These are phyloP conservation scores for Penicillium psychrosexuale DNA, from an alignment of 2,329 filamentous ascomycete species.

Conservation along the genomic window DNA sequence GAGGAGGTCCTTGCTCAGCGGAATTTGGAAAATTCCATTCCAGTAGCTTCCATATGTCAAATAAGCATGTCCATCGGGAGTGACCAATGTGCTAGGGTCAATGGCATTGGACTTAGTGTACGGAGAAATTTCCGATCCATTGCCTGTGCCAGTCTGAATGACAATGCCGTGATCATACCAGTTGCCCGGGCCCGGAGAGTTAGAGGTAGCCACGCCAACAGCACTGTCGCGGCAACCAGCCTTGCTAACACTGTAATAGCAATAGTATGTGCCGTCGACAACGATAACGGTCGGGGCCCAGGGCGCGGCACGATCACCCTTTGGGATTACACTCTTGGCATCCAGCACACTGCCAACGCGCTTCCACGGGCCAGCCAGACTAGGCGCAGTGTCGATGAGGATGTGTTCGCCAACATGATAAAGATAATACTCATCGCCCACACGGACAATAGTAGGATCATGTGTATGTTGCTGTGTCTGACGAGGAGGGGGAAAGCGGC, in stretches of 20 bases:
- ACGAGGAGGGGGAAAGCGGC: slow-evolving; percentile 19
- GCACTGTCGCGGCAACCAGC: slow-evolving; percentile 61
- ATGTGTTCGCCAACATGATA: slow-evolving; percentile 36
- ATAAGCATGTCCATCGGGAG: slow-evolving; percentile 39
- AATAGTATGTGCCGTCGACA: slow-evolving; percentile 58
- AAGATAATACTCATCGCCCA: slow-evolving; percentile 28
- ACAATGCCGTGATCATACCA: slow-evolving; percentile 40
- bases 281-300: slow-evolving; percentile 61
- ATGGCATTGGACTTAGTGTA: slow-evolving; percentile 58
- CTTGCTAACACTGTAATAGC: slow-evolving; percentile 63
- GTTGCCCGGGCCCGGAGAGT: slow-evolving; percentile 32
- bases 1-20: slow-evolving; percentile 39
- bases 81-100: slow-evolving; percentile 54
- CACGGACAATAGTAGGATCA: slow-evolving; percentile 33
- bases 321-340: slow-evolving; percentile 32
- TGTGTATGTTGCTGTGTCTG: slow-evolving; percentile 30
- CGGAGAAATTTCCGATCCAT: slow-evolving; percentile 24
- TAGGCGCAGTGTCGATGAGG: slow-evolving; percentile 28
- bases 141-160: slow-evolving; percentile 34
- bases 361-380: slow-evolving; percentile 33
- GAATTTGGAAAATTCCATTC: slow-evolving; percentile 61
- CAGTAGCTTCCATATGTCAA: slow-evolving; percentile 68
- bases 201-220: slow-evolving; percentile 57
- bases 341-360: slow-evolving; percentile 29
- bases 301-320: slow-evolving; percentile 32